Percentiles rank a stretch among this genome's conserved stretches.
Conservation (phyloP, 345 rosid species). For the Chamaenerion angustifolium region DNA sequence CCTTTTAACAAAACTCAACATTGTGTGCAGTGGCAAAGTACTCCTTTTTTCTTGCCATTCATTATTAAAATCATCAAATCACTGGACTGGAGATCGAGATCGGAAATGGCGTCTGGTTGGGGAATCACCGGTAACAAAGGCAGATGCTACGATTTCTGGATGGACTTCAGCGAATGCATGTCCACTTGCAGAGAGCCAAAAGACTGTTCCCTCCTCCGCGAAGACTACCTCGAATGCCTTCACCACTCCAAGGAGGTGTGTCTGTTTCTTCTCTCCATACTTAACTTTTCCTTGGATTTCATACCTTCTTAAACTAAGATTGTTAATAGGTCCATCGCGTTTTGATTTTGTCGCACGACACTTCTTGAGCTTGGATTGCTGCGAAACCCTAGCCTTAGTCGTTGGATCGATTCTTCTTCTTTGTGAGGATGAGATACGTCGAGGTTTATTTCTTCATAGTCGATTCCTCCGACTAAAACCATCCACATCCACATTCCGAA, state of each 20-base stretch:
- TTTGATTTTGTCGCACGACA: not conserved
- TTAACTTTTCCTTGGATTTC: not conserved
- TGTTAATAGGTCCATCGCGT: not conserved
- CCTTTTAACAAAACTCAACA: no score
- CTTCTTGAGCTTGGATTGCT: not conserved
- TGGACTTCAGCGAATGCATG: slow-evolving; percentile 93
- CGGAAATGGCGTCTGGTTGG: slow-evolving; percentile 87
- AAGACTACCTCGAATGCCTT: slow-evolving; percentile 95
- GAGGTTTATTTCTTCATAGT: no score
- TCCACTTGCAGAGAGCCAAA: slow-evolving; percentile 87
- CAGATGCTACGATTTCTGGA: slow-evolving; percentile 88
- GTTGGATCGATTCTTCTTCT: no score
- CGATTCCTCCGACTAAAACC: no score
- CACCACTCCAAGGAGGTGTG: slow-evolving; percentile 96
- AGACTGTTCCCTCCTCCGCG: slow-evolving; percentile 81
- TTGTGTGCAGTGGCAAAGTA: no score
- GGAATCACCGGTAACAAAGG: slow-evolving; percentile 92
- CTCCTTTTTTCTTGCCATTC: no score
- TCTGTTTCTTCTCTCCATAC: not conserved
- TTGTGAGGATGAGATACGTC: no score
- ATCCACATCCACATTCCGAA: no score
- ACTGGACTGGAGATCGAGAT: no score
- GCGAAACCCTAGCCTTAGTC: not conserved
- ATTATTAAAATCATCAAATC: no score
- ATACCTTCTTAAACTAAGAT: not conserved